Conservation (phyloP, 129 eudicot genomes). For the Smallanthus sonchifolius region DNA sequence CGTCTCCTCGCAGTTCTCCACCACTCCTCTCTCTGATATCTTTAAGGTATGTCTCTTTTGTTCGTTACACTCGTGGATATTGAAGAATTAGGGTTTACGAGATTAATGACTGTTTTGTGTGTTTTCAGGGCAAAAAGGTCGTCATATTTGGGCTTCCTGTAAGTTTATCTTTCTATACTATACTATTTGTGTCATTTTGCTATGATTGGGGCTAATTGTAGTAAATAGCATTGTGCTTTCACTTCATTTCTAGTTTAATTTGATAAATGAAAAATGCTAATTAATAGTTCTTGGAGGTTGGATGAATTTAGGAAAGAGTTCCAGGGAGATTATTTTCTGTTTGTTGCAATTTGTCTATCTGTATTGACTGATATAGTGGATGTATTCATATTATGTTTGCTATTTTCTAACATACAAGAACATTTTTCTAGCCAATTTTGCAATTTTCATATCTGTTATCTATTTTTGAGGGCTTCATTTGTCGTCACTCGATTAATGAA, state of each 20-base stretch:
- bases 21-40: conserved; percentile 70
- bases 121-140: conserved; percentile 81
- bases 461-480: not conserved
- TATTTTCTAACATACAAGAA: not conserved
- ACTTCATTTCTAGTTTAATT: not conserved
- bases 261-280: not conserved
- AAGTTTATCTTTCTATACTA: conserved; percentile 30
- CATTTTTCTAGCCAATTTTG: not conserved
- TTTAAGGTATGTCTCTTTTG: conserved; percentile 56
- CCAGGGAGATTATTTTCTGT: not conserved
- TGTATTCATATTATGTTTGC: not conserved
- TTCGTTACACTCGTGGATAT: not conserved
- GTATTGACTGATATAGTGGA: not conserved
- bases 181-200: not conserved
- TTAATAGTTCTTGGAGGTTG: not conserved
- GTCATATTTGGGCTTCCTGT: conserved; percentile 98
- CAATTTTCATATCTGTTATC: not conserved
- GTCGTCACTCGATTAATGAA: not conserved
- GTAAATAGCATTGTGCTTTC: not conserved
- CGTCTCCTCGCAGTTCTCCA: conserved; percentile 75
- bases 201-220: not conserved
- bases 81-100: conserved; percentile 9
- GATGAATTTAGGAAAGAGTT: not conserved
- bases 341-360: not conserved
- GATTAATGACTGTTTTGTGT: not conserved